Conservation (phyloP, 495 filamentous ascomycete species). For the Talaromyces adpressus region DNA sequence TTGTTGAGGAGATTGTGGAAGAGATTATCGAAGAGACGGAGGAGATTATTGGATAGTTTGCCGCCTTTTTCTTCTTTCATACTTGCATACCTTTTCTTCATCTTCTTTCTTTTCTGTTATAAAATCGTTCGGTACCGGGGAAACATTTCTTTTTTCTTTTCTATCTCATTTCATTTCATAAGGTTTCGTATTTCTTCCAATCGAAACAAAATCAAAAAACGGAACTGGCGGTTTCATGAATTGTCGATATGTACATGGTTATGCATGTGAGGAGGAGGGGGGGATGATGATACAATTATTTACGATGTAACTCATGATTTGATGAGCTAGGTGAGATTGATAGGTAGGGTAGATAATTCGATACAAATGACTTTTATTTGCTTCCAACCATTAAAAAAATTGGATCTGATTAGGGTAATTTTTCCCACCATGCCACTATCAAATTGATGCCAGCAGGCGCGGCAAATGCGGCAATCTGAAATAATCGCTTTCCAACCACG, state of each 20-base stretch:
- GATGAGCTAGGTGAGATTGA: not conserved
- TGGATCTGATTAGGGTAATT: no score
- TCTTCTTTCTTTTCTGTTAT: not conserved
- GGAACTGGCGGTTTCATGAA: no score
- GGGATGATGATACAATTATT: not conserved
- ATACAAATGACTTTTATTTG: not conserved
- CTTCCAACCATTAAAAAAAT: no score
- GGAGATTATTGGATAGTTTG: slow-evolving; percentile 51
- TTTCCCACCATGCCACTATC: no score
- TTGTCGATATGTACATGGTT: not conserved
- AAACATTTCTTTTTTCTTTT: not conserved
- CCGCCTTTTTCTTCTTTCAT: not conserved
- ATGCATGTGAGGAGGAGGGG: not conserved
- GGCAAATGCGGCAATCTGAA: no score
- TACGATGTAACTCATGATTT: not conserved
- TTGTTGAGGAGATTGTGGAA: slow-evolving; percentile 85
- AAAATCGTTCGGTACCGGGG: slow-evolving; percentile 2
- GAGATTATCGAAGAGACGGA: slow-evolving; percentile 92
- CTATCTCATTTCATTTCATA: not conserved
- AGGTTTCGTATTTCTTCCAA: not conserved
- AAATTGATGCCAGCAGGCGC: no score
- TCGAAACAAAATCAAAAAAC: not conserved
- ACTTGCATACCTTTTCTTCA: not conserved
- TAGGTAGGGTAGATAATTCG: not conserved
- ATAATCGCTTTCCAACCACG: no score